phyloP scores from a whole-genome alignment of 139 green algal species.

The Chlamydomonas schloesseri region DNA sequence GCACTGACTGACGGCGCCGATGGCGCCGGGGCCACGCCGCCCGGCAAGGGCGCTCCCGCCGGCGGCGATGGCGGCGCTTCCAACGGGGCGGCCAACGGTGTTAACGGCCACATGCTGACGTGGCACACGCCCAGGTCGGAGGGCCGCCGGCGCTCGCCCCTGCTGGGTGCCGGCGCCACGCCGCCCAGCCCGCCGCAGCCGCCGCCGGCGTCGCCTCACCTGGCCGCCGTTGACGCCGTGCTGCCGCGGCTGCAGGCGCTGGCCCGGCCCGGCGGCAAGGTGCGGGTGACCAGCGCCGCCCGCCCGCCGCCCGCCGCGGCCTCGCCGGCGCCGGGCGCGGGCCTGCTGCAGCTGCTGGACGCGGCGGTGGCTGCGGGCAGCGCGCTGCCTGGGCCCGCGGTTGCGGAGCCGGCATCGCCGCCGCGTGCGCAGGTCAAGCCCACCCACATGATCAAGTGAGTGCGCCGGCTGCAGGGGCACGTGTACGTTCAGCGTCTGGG shows the following conservation, averaged over 20 bases:
- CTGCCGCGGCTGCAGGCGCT: constrained; percentile 28
- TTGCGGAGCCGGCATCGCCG: constrained; percentile 10
- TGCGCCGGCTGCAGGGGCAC: too few species aligned
- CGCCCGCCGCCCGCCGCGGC: neutral
- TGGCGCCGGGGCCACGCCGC: too few species aligned
- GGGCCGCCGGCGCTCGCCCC: constrained; percentile 12
- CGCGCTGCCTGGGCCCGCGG: neutral
- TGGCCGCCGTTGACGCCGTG: neutral
- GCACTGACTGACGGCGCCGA: too few species aligned
- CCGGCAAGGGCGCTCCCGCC: too few species aligned
- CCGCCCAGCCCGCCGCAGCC: constrained; percentile 4
- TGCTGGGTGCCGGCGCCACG: neutral
- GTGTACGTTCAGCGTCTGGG: too few species aligned
- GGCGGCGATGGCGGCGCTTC: too few species aligned
- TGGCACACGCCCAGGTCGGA: constrained; percentile 24
- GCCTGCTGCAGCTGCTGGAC: constrained; percentile 11
- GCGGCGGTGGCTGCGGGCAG: neutral
- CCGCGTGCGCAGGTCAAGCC: constrained; percentile 24
- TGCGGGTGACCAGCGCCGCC: constrained; percentile 34
- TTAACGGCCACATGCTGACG: neutral
- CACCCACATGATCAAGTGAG: neutral
- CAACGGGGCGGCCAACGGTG: too few species aligned
- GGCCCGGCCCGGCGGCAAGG: constrained; percentile 12
- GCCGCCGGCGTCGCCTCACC: neutral
- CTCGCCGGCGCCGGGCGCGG: neutral